Base-by-base conservation (phyloP, 495 filamentous ascomycete species). In the Penicillium tannophilum region DNA sequence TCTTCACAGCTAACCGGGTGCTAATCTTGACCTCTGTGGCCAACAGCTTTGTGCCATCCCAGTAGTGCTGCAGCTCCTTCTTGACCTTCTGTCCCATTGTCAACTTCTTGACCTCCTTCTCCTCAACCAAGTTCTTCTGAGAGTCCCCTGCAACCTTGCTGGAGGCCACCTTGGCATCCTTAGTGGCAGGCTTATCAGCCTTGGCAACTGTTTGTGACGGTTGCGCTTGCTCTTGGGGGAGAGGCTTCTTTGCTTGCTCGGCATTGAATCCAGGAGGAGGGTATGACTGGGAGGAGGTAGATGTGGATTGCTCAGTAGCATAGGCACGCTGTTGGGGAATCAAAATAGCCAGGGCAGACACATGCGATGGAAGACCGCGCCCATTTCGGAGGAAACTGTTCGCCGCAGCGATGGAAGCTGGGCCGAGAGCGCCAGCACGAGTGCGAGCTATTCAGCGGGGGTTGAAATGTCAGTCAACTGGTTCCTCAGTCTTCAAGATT, bases 21-120 rank as follows among this genome's bases (percentile, higher is more conserved):
- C 92, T 97, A 68, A 99, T 99, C 73, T 79, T 88, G 57, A 97
- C 88, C 75, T 99, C 94, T 1, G 90, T 89, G 24, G 90, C 91
- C 64, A 99, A 81, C 61, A 99, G 79, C 74, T 99, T 99, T n/a
- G 93, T 99, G 39, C 94, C 94, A 81, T 99, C 94, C 94, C 94
- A 98, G 77, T 98, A 99, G 72, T 99, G 94, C 59, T 87, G 83
- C 16, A 80, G 79, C 70, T 98, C 94, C 68, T 90, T 90, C 82
- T 96, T 98, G 64, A 98, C 83, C 79, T 92, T 96, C 69, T 97
- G 91, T 72, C 84, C 86, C 4, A 98, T 41, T 0, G 95, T 96
- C 76, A 96, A 77, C 64, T 94, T 95, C 76, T 89, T 89, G 70
- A 88, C 80, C 56, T 89, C 89, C 70, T 93, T 91, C 72, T 87